These are phyloP conservation scores for Fusarium odoratissimum DNA, from an alignment of 2,329 filamentous ascomycete species.

Conservation along the genomic window DNA sequence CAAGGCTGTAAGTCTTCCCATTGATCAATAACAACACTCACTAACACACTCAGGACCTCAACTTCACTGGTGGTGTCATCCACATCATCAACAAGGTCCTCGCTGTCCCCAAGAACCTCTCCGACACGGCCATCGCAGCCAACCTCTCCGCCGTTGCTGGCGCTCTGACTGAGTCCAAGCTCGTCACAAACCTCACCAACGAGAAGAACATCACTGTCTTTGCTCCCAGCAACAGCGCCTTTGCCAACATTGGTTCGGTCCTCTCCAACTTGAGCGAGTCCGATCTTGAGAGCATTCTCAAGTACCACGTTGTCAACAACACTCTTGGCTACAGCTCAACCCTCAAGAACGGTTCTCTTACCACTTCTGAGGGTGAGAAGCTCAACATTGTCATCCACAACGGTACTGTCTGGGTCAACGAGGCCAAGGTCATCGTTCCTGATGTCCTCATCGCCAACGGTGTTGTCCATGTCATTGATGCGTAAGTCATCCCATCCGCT, in stretches of 20 bases:
- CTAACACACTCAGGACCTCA: conserved; percentile 50
- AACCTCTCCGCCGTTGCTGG: conserved; percentile 40
- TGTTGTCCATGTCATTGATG: conserved; percentile 68
- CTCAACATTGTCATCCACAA: conserved; percentile 58
- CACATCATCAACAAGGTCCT: conserved; percentile 63
- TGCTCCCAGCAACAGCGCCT: conserved; percentile 69
- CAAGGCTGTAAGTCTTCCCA: conserved; percentile 42
- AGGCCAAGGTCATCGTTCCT: conserved; percentile 59
- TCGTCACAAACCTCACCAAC: conserved; percentile 39
- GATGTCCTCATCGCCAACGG: conserved; percentile 66
- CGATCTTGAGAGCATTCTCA: conserved; percentile 62
- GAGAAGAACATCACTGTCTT: conserved; percentile 66
- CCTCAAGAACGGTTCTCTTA: conserved; percentile 42
- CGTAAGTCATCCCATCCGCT: conserved; percentile 51
- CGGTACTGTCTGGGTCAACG: conserved; percentile 50
- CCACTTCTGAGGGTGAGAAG: conserved; percentile 45
- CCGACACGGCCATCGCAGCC: conserved; percentile 45
- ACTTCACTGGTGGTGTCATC: conserved; percentile 59
- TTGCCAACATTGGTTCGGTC: conserved; percentile 64
- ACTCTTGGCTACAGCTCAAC: conserved; percentile 54
- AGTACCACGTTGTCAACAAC: conserved; percentile 71
- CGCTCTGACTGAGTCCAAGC: conserved; percentile 42
- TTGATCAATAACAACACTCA: too few species aligned
- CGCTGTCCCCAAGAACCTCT: conserved; percentile 48
- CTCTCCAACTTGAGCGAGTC: conserved; percentile 57